phyloP scores from a whole-genome alignment of 1,284 basidiomycete genomes.

The Puccinia horiana region DNA sequence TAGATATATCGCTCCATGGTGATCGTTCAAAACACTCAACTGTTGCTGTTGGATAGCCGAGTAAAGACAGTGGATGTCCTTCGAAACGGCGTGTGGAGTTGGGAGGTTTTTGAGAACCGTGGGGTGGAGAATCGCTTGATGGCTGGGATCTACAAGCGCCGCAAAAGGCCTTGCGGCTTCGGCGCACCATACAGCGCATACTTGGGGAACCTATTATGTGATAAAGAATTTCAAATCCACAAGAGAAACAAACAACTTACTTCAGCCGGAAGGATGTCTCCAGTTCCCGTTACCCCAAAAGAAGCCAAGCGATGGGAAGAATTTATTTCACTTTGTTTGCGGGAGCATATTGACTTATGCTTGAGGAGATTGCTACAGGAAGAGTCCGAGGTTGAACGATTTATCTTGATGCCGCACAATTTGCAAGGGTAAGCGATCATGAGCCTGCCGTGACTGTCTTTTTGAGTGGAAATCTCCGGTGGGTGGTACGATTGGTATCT shows the following conservation, averaged over 20 bases:
- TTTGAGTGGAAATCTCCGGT: slow-evolving; percentile 1
- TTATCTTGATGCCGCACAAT: background rate
- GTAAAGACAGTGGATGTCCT: background rate
- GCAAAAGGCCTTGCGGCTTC: background rate
- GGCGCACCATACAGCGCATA: background rate
- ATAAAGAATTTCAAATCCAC: background rate
- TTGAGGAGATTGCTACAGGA: background rate
- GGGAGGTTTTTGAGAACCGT: background rate
- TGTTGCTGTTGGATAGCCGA: background rate
- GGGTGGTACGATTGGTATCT: background rate
- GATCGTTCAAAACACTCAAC: background rate
- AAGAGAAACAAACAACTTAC: background rate
- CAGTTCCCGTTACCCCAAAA: background rate
- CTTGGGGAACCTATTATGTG: background rate
- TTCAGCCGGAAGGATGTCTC: background rate
- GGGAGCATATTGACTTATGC: background rate
- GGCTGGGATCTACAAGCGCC: background rate
- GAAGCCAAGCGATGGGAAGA: background rate
- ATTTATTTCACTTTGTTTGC: background rate
- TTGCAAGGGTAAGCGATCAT: slow-evolving; percentile 10
- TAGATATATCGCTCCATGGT: background rate
- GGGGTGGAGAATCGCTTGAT: background rate
- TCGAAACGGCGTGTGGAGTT: background rate
- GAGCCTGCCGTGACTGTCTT: background rate
- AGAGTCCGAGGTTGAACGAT: background rate